A percentile compares a stretch with the other conserved stretches of the same genome.
These are phyloP conservation scores for Leccinum uliginosum DNA, from an alignment of 768 basidiomycete genomes.

Conservation along the genomic window DNA sequence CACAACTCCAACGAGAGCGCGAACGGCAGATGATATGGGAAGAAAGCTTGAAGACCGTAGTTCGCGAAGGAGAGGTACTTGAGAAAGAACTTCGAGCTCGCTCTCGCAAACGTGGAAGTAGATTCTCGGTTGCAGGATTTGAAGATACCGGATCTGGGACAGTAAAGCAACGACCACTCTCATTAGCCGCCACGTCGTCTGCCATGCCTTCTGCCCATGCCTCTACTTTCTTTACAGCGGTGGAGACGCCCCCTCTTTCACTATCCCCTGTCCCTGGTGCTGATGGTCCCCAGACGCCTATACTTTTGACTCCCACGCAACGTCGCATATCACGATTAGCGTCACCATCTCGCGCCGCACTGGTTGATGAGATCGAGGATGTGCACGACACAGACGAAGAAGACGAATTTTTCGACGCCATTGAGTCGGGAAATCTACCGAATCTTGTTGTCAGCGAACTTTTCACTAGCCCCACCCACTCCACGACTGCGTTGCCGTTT, in stretches of 20 bases:
- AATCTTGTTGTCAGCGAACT: constrained; percentile 67
- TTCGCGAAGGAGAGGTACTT: constrained; percentile 77
- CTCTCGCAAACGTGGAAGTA: constrained; percentile 56
- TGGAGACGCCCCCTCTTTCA: constrained; percentile 16
- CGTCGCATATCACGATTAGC: constrained; percentile 16
- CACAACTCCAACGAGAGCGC: constrained; percentile 60
- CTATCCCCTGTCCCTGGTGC: not conserved
- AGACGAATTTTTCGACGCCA: constrained; percentile 98
- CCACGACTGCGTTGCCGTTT: constrained; percentile 31
- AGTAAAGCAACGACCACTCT: constrained; percentile 20
- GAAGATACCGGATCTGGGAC: constrained; percentile 17
- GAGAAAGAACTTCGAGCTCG: constrained; percentile 72
- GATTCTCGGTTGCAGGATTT: constrained; percentile 42
- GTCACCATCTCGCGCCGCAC: constrained; percentile 8
- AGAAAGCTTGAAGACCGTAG: constrained; percentile 81
- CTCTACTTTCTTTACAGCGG: constrained; percentile 21
- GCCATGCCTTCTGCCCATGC: constrained; percentile 16
- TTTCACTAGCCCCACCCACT: constrained; percentile 45
- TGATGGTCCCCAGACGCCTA: constrained; percentile 8
- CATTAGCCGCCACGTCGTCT: constrained; percentile 7
- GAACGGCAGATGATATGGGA: constrained; percentile 77
- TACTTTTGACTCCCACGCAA: constrained; percentile 22
- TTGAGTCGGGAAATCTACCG: constrained; percentile 76
- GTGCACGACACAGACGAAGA: constrained; percentile 65
- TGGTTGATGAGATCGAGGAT: constrained; percentile 34